Evolutionary conservation across 2,329 filamentous ascomycete species (phyloP), one percentile per base, ranked within the genome.

Genomic region (Monilinia laxa): DNA sequence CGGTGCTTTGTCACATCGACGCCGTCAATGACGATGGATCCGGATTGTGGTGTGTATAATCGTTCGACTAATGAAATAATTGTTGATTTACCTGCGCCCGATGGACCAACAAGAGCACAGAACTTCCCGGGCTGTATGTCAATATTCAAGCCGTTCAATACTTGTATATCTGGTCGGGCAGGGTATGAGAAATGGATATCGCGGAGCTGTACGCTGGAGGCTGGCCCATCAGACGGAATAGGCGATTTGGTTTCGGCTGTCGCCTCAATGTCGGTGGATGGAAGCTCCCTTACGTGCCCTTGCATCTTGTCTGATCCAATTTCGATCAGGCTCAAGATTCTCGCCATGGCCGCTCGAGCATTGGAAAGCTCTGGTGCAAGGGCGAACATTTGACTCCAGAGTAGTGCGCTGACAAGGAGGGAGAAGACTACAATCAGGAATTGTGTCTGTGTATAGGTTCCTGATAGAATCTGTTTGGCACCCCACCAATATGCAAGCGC

Each of bases 401-500:
- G 81, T 73, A 90, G 87, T 0, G 90, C 89, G 68, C 87, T 89
- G 51, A 92, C 85, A 1, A 93, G 82, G 72, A 93, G 84, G 4
- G 89, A 83, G 20, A 90, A 82, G 2, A 92, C 81, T 12, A 93
- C 88, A 71, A 91, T 89, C 75, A 93, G 86, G 79, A 92, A 93
- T 14, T 90, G 84, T 38, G 87, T 85, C 54, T 85, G 85, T 77
- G 82, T 62, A 71, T 89, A 89, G 67, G 84, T 80, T 4, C 90
- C 89, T 51, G 82, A 81, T 64, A 88, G 83, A 68, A 93, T 90
- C 67, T 88, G 85, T 71, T 86, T 88, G 0, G 89, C 84, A 6
- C 90, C 90, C 89, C 90, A 93, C 88, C 89, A 93, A 77, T 92
- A 92, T 1, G 89, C 87, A 64, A 93, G 83, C 0, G 89, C 89